phyloP scores from a whole-genome alignment of 2,329 filamentous ascomycete genomes.

The Paraconiothyrium sp. region DNA sequence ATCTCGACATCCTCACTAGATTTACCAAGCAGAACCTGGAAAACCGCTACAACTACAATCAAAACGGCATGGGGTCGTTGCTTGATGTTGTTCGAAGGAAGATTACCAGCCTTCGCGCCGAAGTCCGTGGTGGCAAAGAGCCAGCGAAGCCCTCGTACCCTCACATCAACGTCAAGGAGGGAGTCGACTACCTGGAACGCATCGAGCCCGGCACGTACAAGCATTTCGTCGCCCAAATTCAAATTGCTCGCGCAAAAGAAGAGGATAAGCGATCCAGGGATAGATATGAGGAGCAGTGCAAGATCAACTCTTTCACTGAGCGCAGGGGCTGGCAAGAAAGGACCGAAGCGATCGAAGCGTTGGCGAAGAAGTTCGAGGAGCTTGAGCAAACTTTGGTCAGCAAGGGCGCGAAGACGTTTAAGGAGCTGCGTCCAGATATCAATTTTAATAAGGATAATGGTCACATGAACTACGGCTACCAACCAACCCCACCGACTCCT shows the following conservation, averaged over 20 bases:
- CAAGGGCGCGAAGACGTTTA: slow-evolving; percentile 73
- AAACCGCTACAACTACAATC: slow-evolving; percentile 26
- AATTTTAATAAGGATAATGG: slow-evolving; percentile 7
- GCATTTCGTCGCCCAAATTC: slow-evolving; percentile 61
- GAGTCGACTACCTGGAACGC: slow-evolving; percentile 60
- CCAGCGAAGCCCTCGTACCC: slow-evolving; percentile 32
- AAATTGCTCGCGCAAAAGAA: slow-evolving; percentile 51
- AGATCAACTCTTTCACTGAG: slow-evolving; percentile 26
- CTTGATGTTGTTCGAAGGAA: slow-evolving; percentile 69
- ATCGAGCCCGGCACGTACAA: slow-evolving; percentile 68
- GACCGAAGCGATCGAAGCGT: slow-evolving; percentile 61
- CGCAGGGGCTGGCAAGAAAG: slow-evolving; percentile 60
- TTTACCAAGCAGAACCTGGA: slow-evolving; percentile 40
- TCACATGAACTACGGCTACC: neutral
- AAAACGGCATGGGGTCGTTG: slow-evolving; percentile 57
- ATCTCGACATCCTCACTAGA: slow-evolving; percentile 69
- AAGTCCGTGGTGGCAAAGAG: slow-evolving; percentile 57
- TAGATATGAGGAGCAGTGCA: slow-evolving; percentile 30
- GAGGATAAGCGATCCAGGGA: slow-evolving; percentile 50
- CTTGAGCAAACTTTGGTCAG: slow-evolving; percentile 65
- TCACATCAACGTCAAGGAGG: slow-evolving; percentile 52
- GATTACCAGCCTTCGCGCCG: slow-evolving; percentile 59
- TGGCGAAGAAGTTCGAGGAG: slow-evolving; percentile 63
- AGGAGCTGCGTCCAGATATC: slow-evolving; percentile 66
- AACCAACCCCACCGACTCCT: neutral